Base-by-base conservation (phyloP, 192 early-diverging fungal genomes). In the Phlyctochytrium arcticum region DNA sequence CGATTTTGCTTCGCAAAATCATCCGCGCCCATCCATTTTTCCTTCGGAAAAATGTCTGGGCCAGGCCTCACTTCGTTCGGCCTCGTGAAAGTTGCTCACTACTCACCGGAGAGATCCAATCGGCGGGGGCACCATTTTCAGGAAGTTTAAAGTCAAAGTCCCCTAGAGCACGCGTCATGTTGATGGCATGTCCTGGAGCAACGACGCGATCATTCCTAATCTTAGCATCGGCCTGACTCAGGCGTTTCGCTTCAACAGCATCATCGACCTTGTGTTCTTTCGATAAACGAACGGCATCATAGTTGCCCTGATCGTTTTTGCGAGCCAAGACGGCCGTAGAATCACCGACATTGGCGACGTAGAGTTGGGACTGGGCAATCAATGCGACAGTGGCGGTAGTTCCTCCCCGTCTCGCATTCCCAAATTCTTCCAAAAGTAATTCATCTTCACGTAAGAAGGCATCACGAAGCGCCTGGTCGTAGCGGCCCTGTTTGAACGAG, bases 261-360 rank as follows among this genome's bases (percentile, higher is more conserved):
- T 69, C 67, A 23, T 62, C 57, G 6, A 69, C 67, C 51, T 69
- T 69, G 42, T 69, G 67, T 21, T 69, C 67, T 32, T 69, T 69
- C 58, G 49, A 61, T 59, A 69, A 54, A 6, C 57, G 33, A 1
- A 69, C 36, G 12, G 59, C 67, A 10, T 55, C 26, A 31, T 69
- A 62, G 12, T 48, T 54, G 23, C 49, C 49, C 7, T 42, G 42
- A 3, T 24, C 36, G 3, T 57, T 54, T 29, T 54, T 30, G 24
- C 36, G 17, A 6, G 67, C 67, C n/a, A 69, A 26, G 19, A 50
- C 59, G 36, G 67, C 67, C 21, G 10, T 58, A 19, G 67, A 69
- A 48, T 69, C 67, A 23, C 67, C 67, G 3, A 69, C 67, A 36
- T 69, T 69, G n/a, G 49, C 67, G 0, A 69, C 59, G 36, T 31